Evolutionary conservation across 257 asterid genomes (phyloP).

Genomic region (Euphrasia confusa): DNA sequence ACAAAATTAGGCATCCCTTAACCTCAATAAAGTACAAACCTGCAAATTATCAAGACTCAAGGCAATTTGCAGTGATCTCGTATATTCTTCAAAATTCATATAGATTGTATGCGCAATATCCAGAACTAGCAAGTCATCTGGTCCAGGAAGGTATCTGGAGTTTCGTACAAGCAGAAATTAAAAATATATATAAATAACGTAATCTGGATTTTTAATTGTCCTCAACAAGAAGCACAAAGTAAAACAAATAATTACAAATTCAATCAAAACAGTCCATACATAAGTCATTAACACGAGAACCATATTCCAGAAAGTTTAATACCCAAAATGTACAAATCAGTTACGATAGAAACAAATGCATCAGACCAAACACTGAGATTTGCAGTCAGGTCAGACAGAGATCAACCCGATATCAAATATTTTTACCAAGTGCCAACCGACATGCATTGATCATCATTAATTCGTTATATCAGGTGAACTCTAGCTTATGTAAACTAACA

Average conservation of each 20-base stretch:
- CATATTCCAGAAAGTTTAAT: neutral
- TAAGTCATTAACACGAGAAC: neutral
- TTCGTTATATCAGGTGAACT: neutral
- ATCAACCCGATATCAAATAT: neutral
- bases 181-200: slow-evolving; percentile 2
- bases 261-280: neutral
- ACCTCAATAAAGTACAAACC: slow-evolving; percentile 42
- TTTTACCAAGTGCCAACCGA: neutral
- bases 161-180: slow-evolving; percentile 16
- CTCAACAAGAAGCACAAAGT: neutral
- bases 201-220: neutral
- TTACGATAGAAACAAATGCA: neutral
- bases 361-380: neutral
- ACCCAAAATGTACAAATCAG: neutral
- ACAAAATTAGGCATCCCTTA: slow-evolving; percentile 11
- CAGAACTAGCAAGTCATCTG: slow-evolving; percentile 74
- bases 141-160: slow-evolving; percentile 86
- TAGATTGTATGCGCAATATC: slow-evolving; percentile 78
- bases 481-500: slow-evolving; percentile 6
- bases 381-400: neutral
- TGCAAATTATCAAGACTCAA: slow-evolving; percentile 66
- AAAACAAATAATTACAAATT: neutral
- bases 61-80: slow-evolving; percentile 81
- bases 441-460: neutral
- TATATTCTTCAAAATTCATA: slow-evolving; percentile 75